Evolutionary conservation across 768 basidiomycete species (phyloP), one percentile per base, ranked within the genome.

Genomic region (Trametes elegans): DNA sequence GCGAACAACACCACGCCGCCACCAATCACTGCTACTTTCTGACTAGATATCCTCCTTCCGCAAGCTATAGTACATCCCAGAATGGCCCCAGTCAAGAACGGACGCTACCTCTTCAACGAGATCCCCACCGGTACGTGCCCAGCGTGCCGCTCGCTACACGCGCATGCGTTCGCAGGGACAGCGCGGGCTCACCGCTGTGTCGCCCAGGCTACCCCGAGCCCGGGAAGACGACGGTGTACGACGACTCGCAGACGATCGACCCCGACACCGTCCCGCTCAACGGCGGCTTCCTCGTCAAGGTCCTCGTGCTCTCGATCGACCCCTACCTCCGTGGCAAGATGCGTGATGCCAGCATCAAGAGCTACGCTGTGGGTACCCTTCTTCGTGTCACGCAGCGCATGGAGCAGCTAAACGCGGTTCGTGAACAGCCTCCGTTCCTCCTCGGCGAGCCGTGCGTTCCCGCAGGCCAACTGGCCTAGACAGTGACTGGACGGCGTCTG

Each of bases 231-330:
- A 61, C 59, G 19, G 45, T 63, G 10, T 60, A 68, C 47, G 68
- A 67, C 29, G 60, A 46, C 19, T 60, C 63, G 18, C 29, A 64
- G 53, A 65, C 62, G 0, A 69, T 70, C 31, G 68, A 69, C 43
- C 50, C 62, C 11, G 68, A 69, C 14, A 65, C 41, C 24, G 63
- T 55, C 8, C 60, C 61, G 7, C 60, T 66, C 9, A 57, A 64
- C 28, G 68, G 68, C 32, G 70, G 70, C 1, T 59, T 64, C 55
- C 62, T 70, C 35, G 53, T 67, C 28, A 68, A 70, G 61, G 55
- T 51, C n/a, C 60, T 69, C 23, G 59, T 57, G 1, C 46, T 68
- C 23, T 60, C 62, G 5, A 51, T 62, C 26, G 63, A 64, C 32
- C 59, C 66, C 4, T 61, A 63, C 51, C 41, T 63, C 51, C 44